These are phyloP conservation scores for Zizania latifolia DNA, from an alignment of 176 grass and related monocot genomes.

Conservation along the genomic window DNA sequence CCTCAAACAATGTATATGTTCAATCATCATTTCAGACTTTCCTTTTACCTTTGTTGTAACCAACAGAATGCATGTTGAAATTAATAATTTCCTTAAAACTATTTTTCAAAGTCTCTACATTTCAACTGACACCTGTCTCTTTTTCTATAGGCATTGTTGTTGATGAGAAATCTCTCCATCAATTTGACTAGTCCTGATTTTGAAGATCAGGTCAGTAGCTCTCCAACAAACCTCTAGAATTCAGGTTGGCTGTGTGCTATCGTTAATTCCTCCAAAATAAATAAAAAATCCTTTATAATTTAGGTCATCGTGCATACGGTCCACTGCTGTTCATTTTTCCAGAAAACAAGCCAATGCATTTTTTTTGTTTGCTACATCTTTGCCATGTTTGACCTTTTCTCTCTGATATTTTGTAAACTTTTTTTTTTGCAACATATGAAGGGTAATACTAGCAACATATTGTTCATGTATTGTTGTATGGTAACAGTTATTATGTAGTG, in stretches of 20 bases:
- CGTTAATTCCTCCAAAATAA: background rate
- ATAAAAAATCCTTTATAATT: background rate
- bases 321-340: background rate
- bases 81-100: background rate
- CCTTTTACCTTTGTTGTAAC: slow-evolving; percentile 13
- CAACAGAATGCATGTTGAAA: slow-evolving; percentile 7
- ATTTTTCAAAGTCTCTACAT: slow-evolving; percentile 9
- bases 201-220: slow-evolving; percentile 90
- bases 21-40: background rate
- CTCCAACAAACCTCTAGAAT: slow-evolving; percentile 11
- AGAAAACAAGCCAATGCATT: background rate
- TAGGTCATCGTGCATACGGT: slow-evolving; percentile 6
- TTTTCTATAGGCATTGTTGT: slow-evolving; percentile 67
- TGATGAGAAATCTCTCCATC: slow-evolving; percentile 96
- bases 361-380: slow-evolving; percentile 16
- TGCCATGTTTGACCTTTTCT: background rate
- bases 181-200: slow-evolving; percentile 96
- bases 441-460: background rate
- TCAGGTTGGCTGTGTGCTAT: background rate
- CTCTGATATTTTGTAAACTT: background rate
- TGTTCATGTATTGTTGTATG: background rate
- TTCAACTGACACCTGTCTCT: slow-evolving; percentile 8
- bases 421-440: slow-evolving; percentile 10
- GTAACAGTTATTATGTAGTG: background rate
- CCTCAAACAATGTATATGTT: slow-evolving; percentile 1